Evolutionary conservation across 495 filamentous ascomycete genomes (phyloP).

Genomic region (Aspergillus campestris): DNA sequence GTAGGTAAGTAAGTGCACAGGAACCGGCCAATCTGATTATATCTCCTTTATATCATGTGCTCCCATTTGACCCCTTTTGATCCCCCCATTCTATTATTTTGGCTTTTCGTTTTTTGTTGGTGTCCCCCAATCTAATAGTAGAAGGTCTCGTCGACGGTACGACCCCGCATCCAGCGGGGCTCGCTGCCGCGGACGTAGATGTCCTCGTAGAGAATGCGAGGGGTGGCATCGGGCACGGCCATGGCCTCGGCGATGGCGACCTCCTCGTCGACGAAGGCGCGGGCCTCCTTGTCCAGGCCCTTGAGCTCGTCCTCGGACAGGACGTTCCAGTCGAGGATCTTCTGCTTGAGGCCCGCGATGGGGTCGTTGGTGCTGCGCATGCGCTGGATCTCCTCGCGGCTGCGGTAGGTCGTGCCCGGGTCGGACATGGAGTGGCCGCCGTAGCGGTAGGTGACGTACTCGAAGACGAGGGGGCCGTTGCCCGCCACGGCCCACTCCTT

Average conservation of each 20-base stretch:
- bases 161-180: conserved; percentile 82
- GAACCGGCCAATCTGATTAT: conserved; percentile 7
- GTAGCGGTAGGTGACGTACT: conserved; percentile 99
- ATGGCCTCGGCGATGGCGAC: conserved; percentile 85
- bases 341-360: conserved; percentile 95
- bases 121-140: conserved; percentile 53
- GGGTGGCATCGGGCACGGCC: conserved; percentile 62
- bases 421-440: conserved; percentile 99
- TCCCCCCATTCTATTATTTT: neutral
- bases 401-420: conserved; percentile 97
- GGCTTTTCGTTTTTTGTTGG: too few species aligned
- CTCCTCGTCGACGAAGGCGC: conserved; percentile 76
- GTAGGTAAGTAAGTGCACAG: conserved; percentile 6
- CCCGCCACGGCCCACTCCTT: conserved; percentile 73
- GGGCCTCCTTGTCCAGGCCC: conserved; percentile 84
- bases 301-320: conserved; percentile 95
- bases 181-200: conserved; percentile 91
- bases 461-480: conserved; percentile 89
- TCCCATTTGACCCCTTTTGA: neutral
- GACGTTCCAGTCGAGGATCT: conserved; percentile 91
- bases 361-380: conserved; percentile 98
- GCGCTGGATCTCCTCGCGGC: conserved; percentile 97
- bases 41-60: neutral
- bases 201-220: conserved; percentile 86
- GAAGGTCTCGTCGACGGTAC: conserved; percentile 87